phyloP scores from a whole-genome alignment of 176 grass and related monocot species.

The Luzula sylvatica region DNA sequence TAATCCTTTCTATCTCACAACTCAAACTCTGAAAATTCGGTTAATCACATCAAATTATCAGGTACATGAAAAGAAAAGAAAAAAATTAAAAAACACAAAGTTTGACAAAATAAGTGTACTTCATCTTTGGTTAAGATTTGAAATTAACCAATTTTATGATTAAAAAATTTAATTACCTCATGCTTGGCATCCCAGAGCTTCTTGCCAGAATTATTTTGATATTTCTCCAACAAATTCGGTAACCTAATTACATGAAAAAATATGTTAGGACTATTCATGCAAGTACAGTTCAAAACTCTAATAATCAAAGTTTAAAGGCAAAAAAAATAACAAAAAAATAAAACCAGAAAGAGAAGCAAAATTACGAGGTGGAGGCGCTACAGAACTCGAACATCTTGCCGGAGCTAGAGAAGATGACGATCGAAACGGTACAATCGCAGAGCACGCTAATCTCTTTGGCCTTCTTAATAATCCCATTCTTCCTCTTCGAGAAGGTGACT shows the following conservation, averaged over 20 bases:
- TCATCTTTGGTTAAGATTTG: not conserved
- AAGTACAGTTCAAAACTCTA: no score
- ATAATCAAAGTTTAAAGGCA: no score
- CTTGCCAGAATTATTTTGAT: slow-evolving; percentile 81
- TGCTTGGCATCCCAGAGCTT: slow-evolving; percentile 94
- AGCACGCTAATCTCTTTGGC: slow-evolving; percentile 87
- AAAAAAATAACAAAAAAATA: not conserved
- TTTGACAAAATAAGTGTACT: not conserved
- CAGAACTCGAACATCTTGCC: slow-evolving; percentile 94
- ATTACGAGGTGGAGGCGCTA: slow-evolving; percentile 57
- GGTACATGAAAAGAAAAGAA: not conserved
- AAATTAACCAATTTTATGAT: slow-evolving; percentile 3
- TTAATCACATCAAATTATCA: not conserved
- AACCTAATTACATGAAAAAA: slow-evolving; percentile 31
- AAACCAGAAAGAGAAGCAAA: not conserved
- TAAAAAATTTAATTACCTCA: slow-evolving; percentile 43
- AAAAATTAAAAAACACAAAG: not conserved
- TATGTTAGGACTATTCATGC: no score
- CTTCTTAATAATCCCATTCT: slow-evolving; percentile 94
- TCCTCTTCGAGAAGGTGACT: slow-evolving; percentile 86
- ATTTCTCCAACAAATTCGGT: slow-evolving; percentile 79
- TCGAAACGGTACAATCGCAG: slow-evolving; percentile 72
- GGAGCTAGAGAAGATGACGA: slow-evolving; percentile 85
- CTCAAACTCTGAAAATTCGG: slow-evolving; percentile 54
- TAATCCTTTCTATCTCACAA: slow-evolving; percentile 76